Percentiles rank a stretch among this genome's conserved stretches.
These are phyloP conservation scores for Aristolochia californica DNA, from an alignment of 164 flowering plant species.

Conservation along the genomic window DNA sequence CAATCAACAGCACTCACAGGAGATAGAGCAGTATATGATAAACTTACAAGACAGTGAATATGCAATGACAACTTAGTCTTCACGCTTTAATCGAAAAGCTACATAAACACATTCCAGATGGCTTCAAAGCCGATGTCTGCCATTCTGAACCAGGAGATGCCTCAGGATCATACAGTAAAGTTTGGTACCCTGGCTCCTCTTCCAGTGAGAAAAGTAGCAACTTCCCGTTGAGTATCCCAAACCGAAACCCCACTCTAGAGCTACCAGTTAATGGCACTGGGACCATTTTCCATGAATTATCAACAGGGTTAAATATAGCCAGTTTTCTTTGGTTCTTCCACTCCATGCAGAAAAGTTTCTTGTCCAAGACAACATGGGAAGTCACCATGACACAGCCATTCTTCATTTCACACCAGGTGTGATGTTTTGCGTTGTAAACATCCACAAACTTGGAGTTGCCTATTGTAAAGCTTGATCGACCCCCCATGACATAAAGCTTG, in stretches of 20 bases:
- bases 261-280: conserved; percentile 75
- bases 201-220: conserved; percentile 59
- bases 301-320: conserved; percentile 47
- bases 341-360: conserved; percentile 82
- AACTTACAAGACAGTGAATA: not conserved
- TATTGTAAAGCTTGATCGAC: conserved; percentile 83
- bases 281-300: conserved; percentile 71
- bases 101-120: conserved; percentile 58
- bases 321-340: conserved; percentile 88
- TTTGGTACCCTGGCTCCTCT: conserved; percentile 34
- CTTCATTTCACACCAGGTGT: conserved; percentile 75
- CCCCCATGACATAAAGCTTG: conserved; percentile 91
- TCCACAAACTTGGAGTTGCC: conserved; percentile 83
- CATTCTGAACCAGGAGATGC: conserved; percentile 70
- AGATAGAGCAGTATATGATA: too few species aligned
- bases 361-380: conserved; percentile 74
- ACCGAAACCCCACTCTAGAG: conserved; percentile 59
- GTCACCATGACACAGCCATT: conserved; percentile 97
- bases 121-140: conserved; percentile 56
- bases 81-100: conserved; percentile 73
- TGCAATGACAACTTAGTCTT: conserved; percentile 2
- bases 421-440: conserved; percentile 56
- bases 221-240: conserved; percentile 69
- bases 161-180: conserved; percentile 63
- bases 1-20: too few species aligned